A percentile compares a stretch with the other conserved stretches of the same genome.
phyloP scores from a whole-genome alignment of 768 basidiomycete genomes.

The Ramaria sp. region DNA sequence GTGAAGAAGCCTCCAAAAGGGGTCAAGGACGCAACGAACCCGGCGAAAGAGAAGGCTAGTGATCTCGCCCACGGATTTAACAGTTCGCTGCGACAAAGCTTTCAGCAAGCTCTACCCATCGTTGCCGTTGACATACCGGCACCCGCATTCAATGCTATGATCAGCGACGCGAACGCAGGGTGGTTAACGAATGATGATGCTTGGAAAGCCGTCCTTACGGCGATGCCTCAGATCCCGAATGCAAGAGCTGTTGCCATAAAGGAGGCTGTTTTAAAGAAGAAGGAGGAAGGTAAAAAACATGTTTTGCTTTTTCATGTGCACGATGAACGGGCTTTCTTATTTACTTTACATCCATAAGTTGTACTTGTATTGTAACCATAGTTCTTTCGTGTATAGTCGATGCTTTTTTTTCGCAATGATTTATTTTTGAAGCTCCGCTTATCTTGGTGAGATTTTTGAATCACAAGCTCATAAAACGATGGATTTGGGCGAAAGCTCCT shows the following conservation, averaged over 20 bases:
- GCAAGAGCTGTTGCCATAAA: conserved; percentile 59
- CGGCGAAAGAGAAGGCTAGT: conserved; percentile 8
- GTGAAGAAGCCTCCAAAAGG: conserved; percentile 41
- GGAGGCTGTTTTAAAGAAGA: conserved; percentile 52
- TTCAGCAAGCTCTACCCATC: conserved; percentile 34
- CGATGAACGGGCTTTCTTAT: conserved; percentile 58
- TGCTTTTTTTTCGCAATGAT: no score
- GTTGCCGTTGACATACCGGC: conserved; percentile 63
- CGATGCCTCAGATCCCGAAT: conserved; percentile 45
- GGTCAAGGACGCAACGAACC: conserved; percentile 5
- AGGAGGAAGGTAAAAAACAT: conserved; percentile 51
- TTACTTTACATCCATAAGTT: conserved; percentile 25
- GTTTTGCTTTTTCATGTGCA: conserved; percentile 54
- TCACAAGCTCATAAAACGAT: no score
- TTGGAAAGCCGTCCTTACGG: conserved; percentile 49
- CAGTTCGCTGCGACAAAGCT: conserved; percentile 59
- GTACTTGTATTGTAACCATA: conserved; percentile 1
- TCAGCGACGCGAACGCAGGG: conserved; percentile 27
- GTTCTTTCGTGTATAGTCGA: no score
- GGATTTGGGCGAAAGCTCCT: no score
- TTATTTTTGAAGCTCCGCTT: no score
- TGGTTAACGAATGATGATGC: conserved; percentile 72
- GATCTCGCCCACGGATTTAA: not conserved
- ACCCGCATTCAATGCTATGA: conserved; percentile 51
- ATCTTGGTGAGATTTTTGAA: no score